Evolutionary conservation across 225 moss, liverwort and hornwort genomes (phyloP), one percentile per base, ranked within the genome.

Genomic region (Takakia lepidozioides): DNA sequence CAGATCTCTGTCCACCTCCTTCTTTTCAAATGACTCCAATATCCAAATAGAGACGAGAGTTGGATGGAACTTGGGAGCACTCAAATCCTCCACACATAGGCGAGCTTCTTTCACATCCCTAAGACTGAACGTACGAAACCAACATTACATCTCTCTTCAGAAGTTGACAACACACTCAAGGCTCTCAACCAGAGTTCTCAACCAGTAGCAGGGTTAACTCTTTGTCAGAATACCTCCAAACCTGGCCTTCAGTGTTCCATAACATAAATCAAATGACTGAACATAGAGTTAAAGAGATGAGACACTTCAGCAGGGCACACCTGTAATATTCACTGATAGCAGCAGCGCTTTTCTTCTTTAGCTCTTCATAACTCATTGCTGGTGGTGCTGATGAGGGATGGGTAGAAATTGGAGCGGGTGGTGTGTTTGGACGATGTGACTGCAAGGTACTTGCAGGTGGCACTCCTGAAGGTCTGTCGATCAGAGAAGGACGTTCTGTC

Each of bases 31-130:
- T 10, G 87, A 79, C 44, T 74, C 87, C 36, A 67, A 77, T n/a
- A 83, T 68, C 95, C 95, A 98, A 37, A 68, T 51, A n/a, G 58
- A 78, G 34, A 98, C 74, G 82, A 98, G 82, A 11, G 46, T 65
- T 5, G 91, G 51, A 42, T 76, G 85, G 6, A 78, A 87, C 49
- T 65, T 62, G 15, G 61, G 70, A 57, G 66, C 67, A 52, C 78
- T 80, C 68, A 98, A 73, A 51, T 98, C 91, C 46, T 87, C 95
- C 54, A 98, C 85, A 55, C 91, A 98, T 55, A 68, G 55, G 1
- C 78, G 64, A 34, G 85, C 91, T 63, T 98, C 95, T 27, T 51
- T 58, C 9, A 80, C 29, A 48, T 90, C 85, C 11, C 52, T 38
- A 4, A 62, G 73, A 61, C 95, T 98, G 80, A 63, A 68, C 5